Evolutionary conservation across 345 rosid species (phyloP).

Genomic region (Boechera divaricarpa): DNA sequence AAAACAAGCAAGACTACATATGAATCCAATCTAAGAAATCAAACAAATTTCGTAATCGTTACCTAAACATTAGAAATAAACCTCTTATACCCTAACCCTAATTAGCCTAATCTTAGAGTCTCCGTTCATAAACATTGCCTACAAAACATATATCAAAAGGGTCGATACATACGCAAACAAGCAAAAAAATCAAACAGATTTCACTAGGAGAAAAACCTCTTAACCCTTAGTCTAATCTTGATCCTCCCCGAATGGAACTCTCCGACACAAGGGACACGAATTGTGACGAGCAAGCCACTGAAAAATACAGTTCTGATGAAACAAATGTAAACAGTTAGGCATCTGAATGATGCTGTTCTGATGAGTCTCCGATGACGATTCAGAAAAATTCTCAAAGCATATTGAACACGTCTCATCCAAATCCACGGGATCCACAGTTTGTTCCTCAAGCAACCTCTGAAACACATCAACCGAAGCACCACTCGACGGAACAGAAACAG

Average conservation of each 20-base stretch:
- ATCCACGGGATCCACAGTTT: neutral
- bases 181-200: no score
- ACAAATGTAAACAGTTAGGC: conserved; percentile 3
- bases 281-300: neutral
- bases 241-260: neutral
- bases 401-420: neutral
- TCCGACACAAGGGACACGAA: neutral
- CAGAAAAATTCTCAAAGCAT: neutral
- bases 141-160: neutral
- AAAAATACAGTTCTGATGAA: neutral
- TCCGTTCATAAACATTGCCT: no score
- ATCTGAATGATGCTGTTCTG: neutral
- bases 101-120: neutral
- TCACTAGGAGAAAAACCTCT: neutral
- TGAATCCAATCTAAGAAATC: no score
- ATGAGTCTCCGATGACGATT: neutral
- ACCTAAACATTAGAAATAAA: no score
- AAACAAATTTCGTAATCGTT: no score
- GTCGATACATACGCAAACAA: no score
- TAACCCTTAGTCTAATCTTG: neutral
- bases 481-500: neutral
- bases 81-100: no score
- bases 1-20: neutral
- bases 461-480: conserved; percentile 8
- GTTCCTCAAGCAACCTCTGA: neutral